A percentile compares a stretch with the other conserved stretches of the same genome.
These are phyloP conservation scores for Aristolochia fimbriata DNA, from an alignment of 164 flowering plant species.

Conservation along the genomic window DNA sequence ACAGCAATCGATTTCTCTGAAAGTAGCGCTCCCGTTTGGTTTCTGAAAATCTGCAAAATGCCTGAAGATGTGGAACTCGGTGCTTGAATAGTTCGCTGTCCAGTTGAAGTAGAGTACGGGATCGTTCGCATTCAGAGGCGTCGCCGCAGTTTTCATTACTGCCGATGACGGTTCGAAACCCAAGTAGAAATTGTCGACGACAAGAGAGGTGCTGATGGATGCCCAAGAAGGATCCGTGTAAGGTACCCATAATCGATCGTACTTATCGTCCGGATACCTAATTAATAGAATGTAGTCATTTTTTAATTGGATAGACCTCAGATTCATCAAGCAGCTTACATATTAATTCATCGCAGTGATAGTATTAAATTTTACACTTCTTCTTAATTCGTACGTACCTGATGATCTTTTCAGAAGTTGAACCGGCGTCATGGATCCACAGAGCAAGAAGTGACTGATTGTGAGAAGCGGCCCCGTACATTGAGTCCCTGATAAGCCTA, in stretches of 20 bases:
- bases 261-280: background rate
- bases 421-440: background rate
- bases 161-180: background rate
- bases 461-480: no score
- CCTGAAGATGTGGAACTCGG: background rate
- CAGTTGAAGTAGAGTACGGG: background rate
- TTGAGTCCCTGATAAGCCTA: no score
- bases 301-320: no score
- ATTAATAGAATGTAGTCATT: no score
- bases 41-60: background rate
- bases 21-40: background rate
- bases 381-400: no score
- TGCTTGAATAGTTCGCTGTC: background rate
- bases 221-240: background rate
- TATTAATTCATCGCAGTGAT: no score
- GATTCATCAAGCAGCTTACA: no score
- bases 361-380: no score
- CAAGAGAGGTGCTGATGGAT: background rate
- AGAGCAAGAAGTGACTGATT: background rate
- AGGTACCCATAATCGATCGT: background rate
- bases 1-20: background rate
- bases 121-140: background rate
- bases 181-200: background rate
- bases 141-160: constrained; percentile 1
- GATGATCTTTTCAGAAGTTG: background rate